Evolutionary conservation across 805 yeast genomes (phyloP).

Genomic region (Candida sithepensis): DNA sequence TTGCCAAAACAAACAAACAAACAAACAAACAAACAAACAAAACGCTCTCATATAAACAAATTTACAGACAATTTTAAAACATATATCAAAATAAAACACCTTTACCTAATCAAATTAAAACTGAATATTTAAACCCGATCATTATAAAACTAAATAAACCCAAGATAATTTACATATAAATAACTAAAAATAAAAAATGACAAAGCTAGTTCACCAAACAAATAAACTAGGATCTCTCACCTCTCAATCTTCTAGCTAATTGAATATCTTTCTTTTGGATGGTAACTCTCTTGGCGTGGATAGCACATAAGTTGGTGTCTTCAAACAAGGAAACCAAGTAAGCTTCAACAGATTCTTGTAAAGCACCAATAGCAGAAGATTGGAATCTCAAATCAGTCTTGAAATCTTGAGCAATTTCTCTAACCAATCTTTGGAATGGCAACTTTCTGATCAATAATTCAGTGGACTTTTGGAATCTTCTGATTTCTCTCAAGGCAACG

Average conservation of each 20-base stretch:
- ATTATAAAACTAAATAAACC: constrained; percentile 14
- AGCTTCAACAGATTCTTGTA: constrained; percentile 98
- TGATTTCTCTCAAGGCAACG: constrained; percentile 93
- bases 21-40: too few species aligned
- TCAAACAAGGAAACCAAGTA: constrained; percentile 93
- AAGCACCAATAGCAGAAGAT: constrained; percentile 95
- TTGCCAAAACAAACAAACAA: neutral
- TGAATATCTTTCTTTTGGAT: constrained; percentile 98
- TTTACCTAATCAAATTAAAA: neutral
- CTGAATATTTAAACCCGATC: constrained; percentile 4
- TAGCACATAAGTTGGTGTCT: constrained; percentile 97
- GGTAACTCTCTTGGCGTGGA: constrained; percentile 98
- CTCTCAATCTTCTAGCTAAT: constrained; percentile 96
- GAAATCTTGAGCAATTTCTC: constrained; percentile 95
- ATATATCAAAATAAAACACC: neutral
- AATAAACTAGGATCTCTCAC: constrained; percentile 73
- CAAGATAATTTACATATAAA: constrained; percentile 13
- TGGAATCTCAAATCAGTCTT: constrained; percentile 94
- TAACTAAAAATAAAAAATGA: constrained; percentile 1
- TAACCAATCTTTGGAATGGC: constrained; percentile 95
- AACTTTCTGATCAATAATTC: constrained; percentile 92
- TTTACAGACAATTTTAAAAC: too few species aligned
- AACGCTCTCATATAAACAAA: too few species aligned
- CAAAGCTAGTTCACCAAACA: constrained; percentile 1
- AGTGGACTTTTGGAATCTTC: constrained; percentile 96